phyloP scores from a whole-genome alignment of 352 stramenopile species.

The Globisporangium barbulae region DNA sequence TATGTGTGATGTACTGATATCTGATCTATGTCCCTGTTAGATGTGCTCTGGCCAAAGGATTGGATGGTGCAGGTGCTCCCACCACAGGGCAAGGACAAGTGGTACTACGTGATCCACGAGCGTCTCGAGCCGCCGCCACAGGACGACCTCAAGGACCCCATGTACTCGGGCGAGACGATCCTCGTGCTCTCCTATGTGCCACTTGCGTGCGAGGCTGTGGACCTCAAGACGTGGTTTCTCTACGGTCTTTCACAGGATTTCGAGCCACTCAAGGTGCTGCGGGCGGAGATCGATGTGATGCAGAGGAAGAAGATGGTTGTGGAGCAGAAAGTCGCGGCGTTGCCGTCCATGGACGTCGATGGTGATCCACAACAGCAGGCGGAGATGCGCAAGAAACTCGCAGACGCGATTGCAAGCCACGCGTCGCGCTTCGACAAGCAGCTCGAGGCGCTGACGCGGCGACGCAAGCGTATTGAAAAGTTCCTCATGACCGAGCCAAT shows the following conservation, averaged over 20 bases:
- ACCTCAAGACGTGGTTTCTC: constrained; percentile 57
- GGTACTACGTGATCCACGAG: constrained; percentile 75
- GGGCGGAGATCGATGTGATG: constrained; percentile 29
- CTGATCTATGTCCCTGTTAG: constrained; percentile 17
- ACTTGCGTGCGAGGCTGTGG: constrained; percentile 41
- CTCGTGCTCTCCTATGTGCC: constrained; percentile 60
- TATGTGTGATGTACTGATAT: not conserved
- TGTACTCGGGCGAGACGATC: constrained; percentile 50
- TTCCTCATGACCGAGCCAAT: constrained; percentile 61
- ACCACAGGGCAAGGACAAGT: constrained; percentile 42
- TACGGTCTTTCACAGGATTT: constrained; percentile 61
- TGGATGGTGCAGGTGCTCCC: constrained; percentile 63
- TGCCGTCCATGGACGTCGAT: constrained; percentile 45
- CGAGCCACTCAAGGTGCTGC: constrained; percentile 35
- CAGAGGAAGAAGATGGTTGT: constrained; percentile 42
- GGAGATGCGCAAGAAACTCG: constrained; percentile 52
- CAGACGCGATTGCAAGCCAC: constrained; percentile 38
- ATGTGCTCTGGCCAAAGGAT: constrained; percentile 72
- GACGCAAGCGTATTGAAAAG: constrained; percentile 34
- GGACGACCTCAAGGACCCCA: constrained; percentile 54
- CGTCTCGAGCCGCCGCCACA: constrained; percentile 49
- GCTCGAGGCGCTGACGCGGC: constrained; percentile 28
- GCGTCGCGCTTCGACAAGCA: constrained; percentile 40
- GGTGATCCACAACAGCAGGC: constrained; percentile 42
- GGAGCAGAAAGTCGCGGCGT: constrained; percentile 47